Evolutionary conservation across 257 asterid species (phyloP).

Genomic region (Primulina tabacum): DNA sequence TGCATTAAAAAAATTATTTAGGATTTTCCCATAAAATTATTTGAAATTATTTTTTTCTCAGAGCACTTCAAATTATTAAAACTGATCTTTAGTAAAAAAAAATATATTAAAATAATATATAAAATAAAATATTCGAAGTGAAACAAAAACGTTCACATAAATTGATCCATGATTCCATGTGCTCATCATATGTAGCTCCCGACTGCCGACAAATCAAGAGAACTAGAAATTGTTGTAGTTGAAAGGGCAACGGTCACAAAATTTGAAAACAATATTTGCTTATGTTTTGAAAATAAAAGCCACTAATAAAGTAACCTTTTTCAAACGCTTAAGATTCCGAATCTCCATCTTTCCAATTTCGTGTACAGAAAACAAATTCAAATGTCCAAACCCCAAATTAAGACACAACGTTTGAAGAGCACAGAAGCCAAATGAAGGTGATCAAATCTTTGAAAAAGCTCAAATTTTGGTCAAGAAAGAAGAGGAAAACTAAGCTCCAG

Average conservation of each 20-base stretch:
- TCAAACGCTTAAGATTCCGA: conserved; percentile 3
- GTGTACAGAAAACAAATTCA: not conserved
- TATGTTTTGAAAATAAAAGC: not conserved
- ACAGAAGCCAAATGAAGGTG: conserved; percentile 46
- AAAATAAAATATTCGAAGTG: too few relatives aligned
- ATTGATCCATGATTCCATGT: too few relatives aligned
- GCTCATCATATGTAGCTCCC: too few relatives aligned
- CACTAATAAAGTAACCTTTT: not conserved
- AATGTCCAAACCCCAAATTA: not conserved
- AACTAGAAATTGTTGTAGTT: not conserved
- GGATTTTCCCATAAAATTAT: too few relatives aligned
- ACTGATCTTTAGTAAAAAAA: too few relatives aligned
- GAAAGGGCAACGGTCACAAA: conserved; percentile 34
- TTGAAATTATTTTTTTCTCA: too few relatives aligned
- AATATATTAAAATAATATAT: too few relatives aligned
- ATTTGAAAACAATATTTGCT: conserved; percentile 19
- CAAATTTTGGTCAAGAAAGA: conserved; percentile 66
- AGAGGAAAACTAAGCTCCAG: conserved; percentile 36
- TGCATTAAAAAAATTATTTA: too few relatives aligned
- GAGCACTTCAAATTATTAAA: too few relatives aligned
- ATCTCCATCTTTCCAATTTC: conserved; percentile 6
- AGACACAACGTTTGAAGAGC: not conserved
- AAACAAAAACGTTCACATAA: too few relatives aligned
- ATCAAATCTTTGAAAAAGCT: conserved; percentile 63
- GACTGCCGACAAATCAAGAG: too few relatives aligned